Evolutionary conservation across 2,329 filamentous ascomycete species (phyloP).

Genomic region (Hypocrella siamensis): DNA sequence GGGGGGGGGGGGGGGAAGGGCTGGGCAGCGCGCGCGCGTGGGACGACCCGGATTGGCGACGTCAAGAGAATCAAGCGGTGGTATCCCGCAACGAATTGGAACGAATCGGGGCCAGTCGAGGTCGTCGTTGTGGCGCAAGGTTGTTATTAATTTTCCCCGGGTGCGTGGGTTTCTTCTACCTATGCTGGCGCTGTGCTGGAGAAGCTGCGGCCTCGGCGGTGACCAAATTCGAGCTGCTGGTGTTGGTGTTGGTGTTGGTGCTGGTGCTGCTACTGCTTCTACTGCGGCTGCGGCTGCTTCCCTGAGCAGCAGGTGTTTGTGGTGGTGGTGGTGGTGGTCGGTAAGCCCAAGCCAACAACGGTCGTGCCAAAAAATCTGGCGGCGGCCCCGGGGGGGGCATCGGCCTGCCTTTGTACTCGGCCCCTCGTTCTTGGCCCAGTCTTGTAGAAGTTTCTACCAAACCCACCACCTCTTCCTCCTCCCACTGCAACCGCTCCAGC

Average conservation of each 20-base stretch:
- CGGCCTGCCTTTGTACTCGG: slow-evolving; percentile 16
- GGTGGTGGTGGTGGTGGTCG: too few species aligned
- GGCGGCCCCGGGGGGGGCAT: slow-evolving; percentile 5
- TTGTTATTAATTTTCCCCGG: too few species aligned
- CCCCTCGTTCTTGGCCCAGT: slow-evolving; percentile 19
- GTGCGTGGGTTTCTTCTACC: too few species aligned
- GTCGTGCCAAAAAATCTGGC: slow-evolving; percentile 3
- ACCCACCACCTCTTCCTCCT: slow-evolving; percentile 6
- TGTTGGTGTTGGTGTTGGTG: background rate
- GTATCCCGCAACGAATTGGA: too few species aligned
- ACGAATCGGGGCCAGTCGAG: too few species aligned
- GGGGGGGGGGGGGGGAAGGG: too few species aligned
- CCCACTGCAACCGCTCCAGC: slow-evolving; percentile 1
- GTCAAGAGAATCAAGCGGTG: too few species aligned
- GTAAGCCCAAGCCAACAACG: too few species aligned
- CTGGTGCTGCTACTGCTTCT: background rate
- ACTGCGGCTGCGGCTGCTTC: background rate
- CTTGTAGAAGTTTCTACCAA: slow-evolving; percentile 29
- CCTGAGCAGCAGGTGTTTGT: too few species aligned
- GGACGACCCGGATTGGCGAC: too few species aligned
- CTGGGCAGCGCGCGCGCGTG: background rate
- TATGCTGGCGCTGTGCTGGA: too few species aligned
- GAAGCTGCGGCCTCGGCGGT: background rate
- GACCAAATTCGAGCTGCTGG: background rate
- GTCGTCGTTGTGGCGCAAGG: too few species aligned